Percentiles rank a stretch among this genome's conserved stretches.
Conservation (phyloP, 2,329 filamentous ascomycete genomes). For the Aspergillus eucalypticola region DNA sequence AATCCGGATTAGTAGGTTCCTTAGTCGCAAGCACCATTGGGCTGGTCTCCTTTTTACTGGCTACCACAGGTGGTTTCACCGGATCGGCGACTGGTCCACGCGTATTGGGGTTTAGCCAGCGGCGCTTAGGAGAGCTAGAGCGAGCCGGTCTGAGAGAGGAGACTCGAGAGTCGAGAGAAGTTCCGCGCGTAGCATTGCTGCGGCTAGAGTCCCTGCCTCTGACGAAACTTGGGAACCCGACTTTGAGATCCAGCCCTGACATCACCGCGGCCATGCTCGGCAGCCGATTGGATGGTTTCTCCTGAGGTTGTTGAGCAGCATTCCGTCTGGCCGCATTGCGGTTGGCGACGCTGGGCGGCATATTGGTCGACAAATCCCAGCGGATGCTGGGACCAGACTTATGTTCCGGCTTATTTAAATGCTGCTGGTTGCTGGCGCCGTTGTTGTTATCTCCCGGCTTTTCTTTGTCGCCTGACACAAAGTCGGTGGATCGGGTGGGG, state of each 20-base stretch:
- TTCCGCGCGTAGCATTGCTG: conserved; percentile 43
- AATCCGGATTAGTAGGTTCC: conserved; percentile 20
- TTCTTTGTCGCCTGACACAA: conserved; percentile 12
- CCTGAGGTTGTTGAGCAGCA: conserved; percentile 37
- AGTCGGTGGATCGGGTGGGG: conserved; percentile 21
- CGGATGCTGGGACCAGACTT: conserved; percentile 25
- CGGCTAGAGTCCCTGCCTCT: conserved; percentile 40
- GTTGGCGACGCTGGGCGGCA: conserved; percentile 18
- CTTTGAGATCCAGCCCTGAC: conserved; percentile 41
- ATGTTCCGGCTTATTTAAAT: conserved; percentile 21
- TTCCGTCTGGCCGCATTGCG: conserved; percentile 43
- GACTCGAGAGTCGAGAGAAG: conserved; percentile 39
- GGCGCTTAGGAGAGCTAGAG: conserved; percentile 43
- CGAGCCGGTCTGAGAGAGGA: conserved; percentile 24
- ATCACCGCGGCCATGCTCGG: conserved; percentile 48
- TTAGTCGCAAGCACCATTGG: conserved; percentile 62
- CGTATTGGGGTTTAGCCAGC: conserved; percentile 53
- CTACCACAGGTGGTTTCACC: conserved; percentile 55
- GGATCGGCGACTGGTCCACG: conserved; percentile 40
- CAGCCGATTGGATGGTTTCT: conserved; percentile 30
- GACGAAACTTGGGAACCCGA: conserved; percentile 36
- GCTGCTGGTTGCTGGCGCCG: background rate
- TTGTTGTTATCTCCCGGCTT: conserved; percentile 24
- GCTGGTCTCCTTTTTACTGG: conserved; percentile 64
- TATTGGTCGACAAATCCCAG: conserved; percentile 21